Base-by-base conservation (phyloP, 2,329 filamentous ascomycete species). In the Podosphaera leucotricha region DNA sequence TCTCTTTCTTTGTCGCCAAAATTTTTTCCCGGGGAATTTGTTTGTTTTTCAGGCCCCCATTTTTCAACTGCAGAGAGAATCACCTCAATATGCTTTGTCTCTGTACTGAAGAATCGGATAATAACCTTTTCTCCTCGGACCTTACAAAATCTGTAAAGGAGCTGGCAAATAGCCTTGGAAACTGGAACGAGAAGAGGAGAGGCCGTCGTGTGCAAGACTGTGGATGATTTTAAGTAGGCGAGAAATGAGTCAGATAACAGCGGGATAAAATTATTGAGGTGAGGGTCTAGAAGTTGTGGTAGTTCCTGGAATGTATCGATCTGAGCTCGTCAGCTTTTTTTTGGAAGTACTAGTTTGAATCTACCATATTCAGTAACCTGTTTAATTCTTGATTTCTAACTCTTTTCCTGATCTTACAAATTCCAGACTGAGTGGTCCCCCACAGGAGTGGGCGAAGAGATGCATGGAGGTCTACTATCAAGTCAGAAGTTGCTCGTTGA, bases 241-340 rank as follows among this genome's bases (percentile, higher is more conserved):
- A 93, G 64, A 54, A 87, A 92, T 16, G 81, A 78, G 54, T 77
- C 70, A 21, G 83, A 75, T 30, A 95, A 66, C 36, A 72, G 64
- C 20, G 82, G 78, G 42, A 95, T 66, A 60, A 92, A 75, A 49
- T 64, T 69, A 43, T 80, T 75, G 37, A 98, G 68, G 59, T 87
- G 72, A 8, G 83, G 74, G 61, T 98, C 90, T 21, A 98, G 71
- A 35, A 95, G 70, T 59, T 98, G 90, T 16, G 90, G 90, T 51
- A 92, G 78, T 65, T 94, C 86, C 66, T 95, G 87, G 53, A 95
- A 98, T 1, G 80, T 76, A 52, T 94, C 85, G 42, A 98, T 72
- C 53, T 56, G 43, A 10, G 30, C 36, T 7, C 13, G 35, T 52
- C 38, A 46, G 40, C 20, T 50, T 20, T 19, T 10, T 15, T n/a